Evolutionary conservation across 768 basidiomycete species (phyloP).

Genomic region (Tubosaeta sp.): DNA sequence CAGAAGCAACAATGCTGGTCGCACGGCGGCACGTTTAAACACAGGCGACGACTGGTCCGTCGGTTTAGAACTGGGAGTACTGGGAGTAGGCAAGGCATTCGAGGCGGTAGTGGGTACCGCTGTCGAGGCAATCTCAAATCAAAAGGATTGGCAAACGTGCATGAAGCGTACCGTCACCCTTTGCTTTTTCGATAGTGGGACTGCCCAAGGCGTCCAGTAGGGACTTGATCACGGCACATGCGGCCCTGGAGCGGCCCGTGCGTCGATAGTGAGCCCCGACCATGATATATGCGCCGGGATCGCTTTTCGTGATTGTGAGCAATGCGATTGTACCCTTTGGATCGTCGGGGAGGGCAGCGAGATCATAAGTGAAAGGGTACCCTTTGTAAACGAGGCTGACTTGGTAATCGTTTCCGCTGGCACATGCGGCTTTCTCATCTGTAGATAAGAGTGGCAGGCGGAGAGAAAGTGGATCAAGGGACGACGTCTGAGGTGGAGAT

Average conservation of each 20-base stretch:
- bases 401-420: constrained; percentile 10
- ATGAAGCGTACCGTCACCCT: constrained; percentile 24
- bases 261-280: constrained; percentile 32
- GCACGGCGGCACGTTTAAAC: constrained; percentile 15
- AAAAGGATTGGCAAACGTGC: constrained; percentile 7
- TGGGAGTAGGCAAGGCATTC: constrained; percentile 3
- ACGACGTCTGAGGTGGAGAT: constrained; percentile 11
- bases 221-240: constrained; percentile 25
- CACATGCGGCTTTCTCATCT: background rate
- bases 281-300: constrained; percentile 30
- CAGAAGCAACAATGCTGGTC: constrained; percentile 27
- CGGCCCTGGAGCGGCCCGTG: constrained; percentile 29
- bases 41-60: constrained; percentile 7
- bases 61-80: constrained; percentile 7
- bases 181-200: constrained; percentile 14
- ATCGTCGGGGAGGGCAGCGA: constrained; percentile 27
- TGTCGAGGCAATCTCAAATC: constrained; percentile 12
- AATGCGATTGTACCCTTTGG: constrained; percentile 25
- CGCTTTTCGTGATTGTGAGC: constrained; percentile 25
- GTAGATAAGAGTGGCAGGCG: constrained; percentile 13
- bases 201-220: constrained; percentile 15
- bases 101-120: constrained; percentile 8
- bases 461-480: constrained; percentile 6
- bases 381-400: constrained; percentile 26
- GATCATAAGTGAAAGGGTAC: constrained; percentile 26